Conservation (phyloP, 805 yeast genomes). For the Pichia deserticola region DNA sequence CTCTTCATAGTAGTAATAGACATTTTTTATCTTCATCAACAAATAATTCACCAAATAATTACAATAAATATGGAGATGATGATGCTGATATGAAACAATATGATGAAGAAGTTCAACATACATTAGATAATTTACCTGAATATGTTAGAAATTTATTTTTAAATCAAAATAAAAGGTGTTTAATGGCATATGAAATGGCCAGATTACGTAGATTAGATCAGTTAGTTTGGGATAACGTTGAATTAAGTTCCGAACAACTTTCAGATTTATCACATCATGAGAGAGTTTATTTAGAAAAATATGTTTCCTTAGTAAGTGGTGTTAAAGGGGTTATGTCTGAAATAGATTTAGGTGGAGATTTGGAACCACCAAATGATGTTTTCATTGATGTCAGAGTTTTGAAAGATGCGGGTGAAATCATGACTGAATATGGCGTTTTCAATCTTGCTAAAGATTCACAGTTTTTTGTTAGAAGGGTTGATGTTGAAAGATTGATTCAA, state of each 20-base stretch:
- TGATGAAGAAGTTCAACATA: constrained; percentile 21
- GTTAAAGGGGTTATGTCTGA: constrained; percentile 77
- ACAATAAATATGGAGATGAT: not conserved
- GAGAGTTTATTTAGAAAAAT: constrained; percentile 65
- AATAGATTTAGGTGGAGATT: constrained; percentile 78
- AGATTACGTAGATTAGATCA: constrained; percentile 63
- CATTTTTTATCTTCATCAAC: constrained; percentile 7
- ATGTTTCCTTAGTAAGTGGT: constrained; percentile 63
- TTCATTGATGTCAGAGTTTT: constrained; percentile 91
- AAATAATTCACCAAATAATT: constrained; percentile 1
- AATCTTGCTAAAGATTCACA: constrained; percentile 90
- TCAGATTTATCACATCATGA: constrained; percentile 68
- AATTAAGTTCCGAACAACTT: constrained; percentile 32
- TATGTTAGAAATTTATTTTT: constrained; percentile 69
- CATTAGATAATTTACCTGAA: constrained; percentile 46
- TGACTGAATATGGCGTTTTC: constrained; percentile 94
- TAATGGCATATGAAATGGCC: constrained; percentile 72
- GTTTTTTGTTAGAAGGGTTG: constrained; percentile 87
- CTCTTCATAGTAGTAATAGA: not conserved
- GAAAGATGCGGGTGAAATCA: constrained; percentile 94
- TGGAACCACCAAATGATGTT: constrained; percentile 85
- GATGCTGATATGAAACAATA: no score
- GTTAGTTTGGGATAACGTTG: constrained; percentile 64
- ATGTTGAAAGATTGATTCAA: constrained; percentile 87
- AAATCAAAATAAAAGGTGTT: constrained; percentile 83